Evolutionary conservation across 306 rosid species (phyloP).

Genomic region (Bauhinia variegata): DNA sequence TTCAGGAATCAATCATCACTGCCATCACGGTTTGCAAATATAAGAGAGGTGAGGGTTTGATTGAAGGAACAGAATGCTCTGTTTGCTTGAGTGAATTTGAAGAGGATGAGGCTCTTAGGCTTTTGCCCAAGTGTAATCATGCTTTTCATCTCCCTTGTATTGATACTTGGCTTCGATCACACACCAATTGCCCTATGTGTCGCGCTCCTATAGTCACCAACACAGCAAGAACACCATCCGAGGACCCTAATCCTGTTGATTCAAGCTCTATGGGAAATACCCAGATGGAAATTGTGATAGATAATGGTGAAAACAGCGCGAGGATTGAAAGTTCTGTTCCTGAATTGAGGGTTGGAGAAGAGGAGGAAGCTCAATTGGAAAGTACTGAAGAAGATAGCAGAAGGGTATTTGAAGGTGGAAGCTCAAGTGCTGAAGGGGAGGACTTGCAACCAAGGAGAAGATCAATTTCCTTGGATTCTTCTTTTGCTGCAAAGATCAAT

Average conservation of each 20-base stretch:
- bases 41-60: constrained; percentile 70
- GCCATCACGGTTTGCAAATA: constrained; percentile 64
- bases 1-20: constrained; percentile 57
- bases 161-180: constrained; percentile 91
- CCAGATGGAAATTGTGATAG: constrained; percentile 25
- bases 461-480: constrained; percentile 69
- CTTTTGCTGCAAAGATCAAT: constrained; percentile 49
- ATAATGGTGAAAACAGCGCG: constrained; percentile 5
- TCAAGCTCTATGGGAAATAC: constrained; percentile 37
- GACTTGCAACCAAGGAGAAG: constrained; percentile 44
- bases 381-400: constrained; percentile 22
- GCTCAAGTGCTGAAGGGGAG: constrained; percentile 6
- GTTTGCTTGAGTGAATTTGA: constrained; percentile 80
- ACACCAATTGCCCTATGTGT: constrained; percentile 85
- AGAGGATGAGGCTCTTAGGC: constrained; percentile 72
- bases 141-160: constrained; percentile 87
- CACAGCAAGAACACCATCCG: constrained; percentile 20
- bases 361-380: constrained; percentile 23
- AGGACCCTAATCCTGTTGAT: constrained; percentile 28
- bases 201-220: constrained; percentile 64
- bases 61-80: constrained; percentile 82
- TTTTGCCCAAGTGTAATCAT: constrained; percentile 80
- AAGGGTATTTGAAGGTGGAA: constrained; percentile 28
- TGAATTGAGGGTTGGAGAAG: constrained; percentile 38
- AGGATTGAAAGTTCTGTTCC: constrained; percentile 23